phyloP scores from a whole-genome alignment of 192 early-diverging fungal species.

The Entomortierella parvispora region DNA sequence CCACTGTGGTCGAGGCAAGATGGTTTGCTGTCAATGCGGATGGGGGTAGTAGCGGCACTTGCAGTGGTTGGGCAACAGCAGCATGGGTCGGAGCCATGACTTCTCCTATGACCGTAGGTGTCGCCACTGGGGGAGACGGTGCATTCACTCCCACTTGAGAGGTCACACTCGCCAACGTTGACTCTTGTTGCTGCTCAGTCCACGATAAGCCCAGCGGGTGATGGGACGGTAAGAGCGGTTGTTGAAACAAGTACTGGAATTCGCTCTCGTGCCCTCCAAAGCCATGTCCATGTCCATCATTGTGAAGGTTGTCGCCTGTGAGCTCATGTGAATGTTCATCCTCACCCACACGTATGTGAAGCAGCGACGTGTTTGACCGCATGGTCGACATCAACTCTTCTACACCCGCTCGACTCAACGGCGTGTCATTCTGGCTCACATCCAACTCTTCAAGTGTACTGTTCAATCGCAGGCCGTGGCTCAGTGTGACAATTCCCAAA shows the following conservation, averaged over 20 bases:
- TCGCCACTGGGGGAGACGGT: too few relatives aligned
- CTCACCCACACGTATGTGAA: constrained; percentile 22
- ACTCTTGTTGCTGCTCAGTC: too few relatives aligned
- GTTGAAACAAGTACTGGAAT: too few relatives aligned
- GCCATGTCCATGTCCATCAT: constrained; percentile 1
- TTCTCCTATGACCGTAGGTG: too few relatives aligned
- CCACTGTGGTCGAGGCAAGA: too few relatives aligned
- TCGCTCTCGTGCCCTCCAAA: neutral
- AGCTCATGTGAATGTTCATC: constrained; percentile 21
- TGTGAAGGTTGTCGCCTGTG: neutral
- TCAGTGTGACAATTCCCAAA: constrained; percentile 27
- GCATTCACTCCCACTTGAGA: too few relatives aligned
- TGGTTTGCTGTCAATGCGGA: neutral
- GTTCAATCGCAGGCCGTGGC: constrained; percentile 32
- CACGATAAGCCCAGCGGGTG: too few relatives aligned
- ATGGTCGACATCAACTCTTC: constrained; percentile 37
- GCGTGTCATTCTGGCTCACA: constrained; percentile 30
- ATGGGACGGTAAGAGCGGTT: too few relatives aligned
- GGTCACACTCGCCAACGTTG: too few relatives aligned
- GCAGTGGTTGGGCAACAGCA: too few relatives aligned
- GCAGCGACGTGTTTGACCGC: constrained; percentile 27
- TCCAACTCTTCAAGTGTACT: constrained; percentile 41
- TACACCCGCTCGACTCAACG: constrained; percentile 30
- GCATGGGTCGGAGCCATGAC: too few relatives aligned
- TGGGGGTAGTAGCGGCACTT: neutral